phyloP scores from a whole-genome alignment of 352 stramenopile genomes.

The Phytopythium montanum region DNA sequence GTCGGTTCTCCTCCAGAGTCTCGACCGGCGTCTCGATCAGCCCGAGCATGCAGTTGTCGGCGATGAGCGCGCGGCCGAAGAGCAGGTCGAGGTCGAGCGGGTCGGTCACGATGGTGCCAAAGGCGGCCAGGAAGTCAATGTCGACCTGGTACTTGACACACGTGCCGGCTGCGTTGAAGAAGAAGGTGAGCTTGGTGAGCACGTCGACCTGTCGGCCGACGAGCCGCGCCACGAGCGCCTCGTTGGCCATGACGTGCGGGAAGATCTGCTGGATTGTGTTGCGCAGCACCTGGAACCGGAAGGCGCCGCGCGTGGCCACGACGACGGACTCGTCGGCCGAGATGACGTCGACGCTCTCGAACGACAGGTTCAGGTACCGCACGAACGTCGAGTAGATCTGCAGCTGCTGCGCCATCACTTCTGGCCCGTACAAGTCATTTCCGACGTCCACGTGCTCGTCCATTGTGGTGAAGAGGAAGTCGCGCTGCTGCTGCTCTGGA shows the following conservation, averaged over 20 bases:
- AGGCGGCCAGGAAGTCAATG: constrained; percentile 32
- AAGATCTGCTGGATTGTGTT: constrained; percentile 32
- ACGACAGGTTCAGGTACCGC: constrained; percentile 22
- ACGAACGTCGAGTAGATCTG: constrained; percentile 10
- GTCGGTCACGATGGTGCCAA: constrained; percentile 21
- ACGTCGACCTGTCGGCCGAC: not conserved
- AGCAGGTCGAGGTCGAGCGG: constrained; percentile 18
- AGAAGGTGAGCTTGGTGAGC: constrained; percentile 5
- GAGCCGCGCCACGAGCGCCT: not conserved
- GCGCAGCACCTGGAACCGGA: constrained; percentile 30
- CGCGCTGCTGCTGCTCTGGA: not conserved
- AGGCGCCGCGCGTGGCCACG: constrained; percentile 15
- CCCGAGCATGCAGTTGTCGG: constrained; percentile 23
- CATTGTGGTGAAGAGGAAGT: constrained; percentile 7
- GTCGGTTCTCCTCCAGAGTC: too few species aligned
- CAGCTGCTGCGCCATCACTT: constrained; percentile 7
- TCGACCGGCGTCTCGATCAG: constrained; percentile 1
- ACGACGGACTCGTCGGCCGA: constrained; percentile 21
- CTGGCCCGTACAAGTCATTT: constrained; percentile 2
- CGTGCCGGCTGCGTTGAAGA: constrained; percentile 4
- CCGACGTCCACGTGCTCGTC: constrained; percentile 6
- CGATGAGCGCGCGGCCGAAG: constrained; percentile 17
- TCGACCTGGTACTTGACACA: constrained; percentile 14
- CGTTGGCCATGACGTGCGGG: constrained; percentile 18
- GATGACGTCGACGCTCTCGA: constrained; percentile 24